Conservation (phyloP, 2,329 filamentous ascomycete species). For the Paradendryphiella salina region DNA sequence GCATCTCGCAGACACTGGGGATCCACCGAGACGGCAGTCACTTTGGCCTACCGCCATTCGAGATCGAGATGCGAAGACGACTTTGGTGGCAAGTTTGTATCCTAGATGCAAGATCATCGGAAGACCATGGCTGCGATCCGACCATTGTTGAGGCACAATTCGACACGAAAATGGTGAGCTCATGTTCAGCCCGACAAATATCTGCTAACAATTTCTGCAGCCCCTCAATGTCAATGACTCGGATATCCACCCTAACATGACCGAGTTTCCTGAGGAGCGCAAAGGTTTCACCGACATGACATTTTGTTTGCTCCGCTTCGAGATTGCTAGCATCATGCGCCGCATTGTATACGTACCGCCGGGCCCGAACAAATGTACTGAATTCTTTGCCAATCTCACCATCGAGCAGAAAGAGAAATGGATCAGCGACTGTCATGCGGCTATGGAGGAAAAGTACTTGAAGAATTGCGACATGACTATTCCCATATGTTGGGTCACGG, state of each 20-base stretch:
- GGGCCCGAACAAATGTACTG: conserved; percentile 47
- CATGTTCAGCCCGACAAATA: no score
- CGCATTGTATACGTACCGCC: conserved; percentile 53
- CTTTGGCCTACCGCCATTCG: conserved; percentile 61
- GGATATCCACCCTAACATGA: conserved; percentile 56
- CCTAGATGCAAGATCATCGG: conserved; percentile 62
- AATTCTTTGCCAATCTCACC: conserved; percentile 51
- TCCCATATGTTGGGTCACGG: conserved; percentile 69
- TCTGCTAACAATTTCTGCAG: conserved; percentile 22
- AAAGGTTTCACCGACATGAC: conserved; percentile 62
- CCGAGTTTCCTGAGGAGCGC: conserved; percentile 53
- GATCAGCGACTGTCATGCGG: conserved; percentile 54
- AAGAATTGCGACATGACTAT: conserved; percentile 58
- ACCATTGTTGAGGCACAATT: conserved; percentile 62
- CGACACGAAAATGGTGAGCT: conserved; percentile 59
- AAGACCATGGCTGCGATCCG: conserved; percentile 66
- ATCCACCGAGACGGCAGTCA: conserved; percentile 63
- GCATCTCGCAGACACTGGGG: conserved; percentile 63
- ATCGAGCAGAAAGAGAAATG: conserved; percentile 55
- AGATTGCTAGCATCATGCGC: conserved; percentile 55
- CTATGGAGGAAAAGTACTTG: conserved; percentile 56
- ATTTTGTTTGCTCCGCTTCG: conserved; percentile 58
- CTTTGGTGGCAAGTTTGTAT: conserved; percentile 65
- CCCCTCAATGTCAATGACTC: conserved; percentile 61
- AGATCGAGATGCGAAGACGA: conserved; percentile 62